Conservation (phyloP, 2,329 filamentous ascomycete species). For the Penicillium freii region DNA sequence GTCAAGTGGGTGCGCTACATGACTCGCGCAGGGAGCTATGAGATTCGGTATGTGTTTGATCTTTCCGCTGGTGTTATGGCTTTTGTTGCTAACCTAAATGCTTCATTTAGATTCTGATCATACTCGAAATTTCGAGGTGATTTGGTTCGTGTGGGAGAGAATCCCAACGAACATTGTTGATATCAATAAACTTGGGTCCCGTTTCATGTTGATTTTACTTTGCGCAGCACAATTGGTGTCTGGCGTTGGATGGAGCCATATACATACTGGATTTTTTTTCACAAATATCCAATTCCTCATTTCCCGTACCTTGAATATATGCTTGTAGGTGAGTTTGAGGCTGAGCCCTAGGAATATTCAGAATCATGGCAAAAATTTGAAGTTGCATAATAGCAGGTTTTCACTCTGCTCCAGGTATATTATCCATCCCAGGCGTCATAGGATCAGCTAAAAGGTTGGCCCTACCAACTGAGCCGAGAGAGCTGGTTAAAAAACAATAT, state of each 20-base stretch:
- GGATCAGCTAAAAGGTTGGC: background rate
- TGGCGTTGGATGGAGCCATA: slow-evolving; percentile 27
- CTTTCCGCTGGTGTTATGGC: background rate
- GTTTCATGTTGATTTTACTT: slow-evolving; percentile 8
- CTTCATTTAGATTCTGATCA: slow-evolving; percentile 10
- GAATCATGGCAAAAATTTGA: background rate
- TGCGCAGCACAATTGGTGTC: slow-evolving; percentile 27
- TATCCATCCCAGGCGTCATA: background rate
- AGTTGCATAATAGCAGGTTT: background rate
- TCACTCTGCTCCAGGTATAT: background rate
- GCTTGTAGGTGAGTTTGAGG: background rate
- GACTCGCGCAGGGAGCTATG: slow-evolving; percentile 96
- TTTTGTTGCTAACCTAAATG: background rate
- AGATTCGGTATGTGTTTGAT: slow-evolving; percentile 67
- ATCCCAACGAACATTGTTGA: background rate
- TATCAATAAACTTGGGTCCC: background rate
- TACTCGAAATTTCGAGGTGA: background rate
- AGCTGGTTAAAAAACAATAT: background rate
- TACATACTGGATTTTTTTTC: slow-evolving; percentile 12
- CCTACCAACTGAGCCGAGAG: background rate
- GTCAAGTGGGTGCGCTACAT: slow-evolving; percentile 99
- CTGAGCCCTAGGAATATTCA: background rate
- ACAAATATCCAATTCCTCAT: background rate
- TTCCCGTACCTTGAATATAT: background rate
- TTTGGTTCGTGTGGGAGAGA: background rate